Conservation (phyloP, 2,329 filamentous ascomycete genomes). For the Chaetothyriales sp. region DNA sequence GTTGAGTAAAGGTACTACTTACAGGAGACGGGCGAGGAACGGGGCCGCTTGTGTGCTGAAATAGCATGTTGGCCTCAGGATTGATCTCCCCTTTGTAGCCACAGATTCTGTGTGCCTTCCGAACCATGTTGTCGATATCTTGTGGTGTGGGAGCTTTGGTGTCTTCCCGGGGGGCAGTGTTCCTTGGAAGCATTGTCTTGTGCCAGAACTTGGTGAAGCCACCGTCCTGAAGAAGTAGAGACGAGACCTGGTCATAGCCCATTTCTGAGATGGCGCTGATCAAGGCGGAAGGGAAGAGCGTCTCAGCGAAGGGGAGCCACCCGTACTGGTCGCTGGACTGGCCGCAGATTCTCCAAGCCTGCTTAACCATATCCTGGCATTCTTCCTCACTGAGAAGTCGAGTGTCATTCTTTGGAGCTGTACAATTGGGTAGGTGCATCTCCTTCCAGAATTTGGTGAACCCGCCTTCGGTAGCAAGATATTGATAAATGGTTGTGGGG, state of each 20-base stretch:
- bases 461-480: background rate
- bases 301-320: slow-evolving; percentile 6
- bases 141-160: background rate
- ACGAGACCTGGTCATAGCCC: background rate
- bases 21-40: background rate
- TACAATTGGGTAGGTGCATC: background rate
- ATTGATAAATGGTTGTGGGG: background rate
- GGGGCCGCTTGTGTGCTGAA: background rate
- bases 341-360: background rate
- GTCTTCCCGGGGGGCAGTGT: background rate
- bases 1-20: background rate
- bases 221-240: background rate
- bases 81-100: background rate
- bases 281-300: slow-evolving; percentile 3
- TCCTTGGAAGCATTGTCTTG: background rate
- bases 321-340: slow-evolving; percentile 6
- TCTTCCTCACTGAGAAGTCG: background rate
- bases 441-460: background rate
- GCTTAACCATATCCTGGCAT: background rate
- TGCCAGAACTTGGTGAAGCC: slow-evolving; percentile 1
- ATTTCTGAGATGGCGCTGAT: background rate
- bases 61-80: background rate
- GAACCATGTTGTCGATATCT: background rate
- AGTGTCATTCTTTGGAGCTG: background rate
- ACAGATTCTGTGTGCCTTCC: background rate